Conservation (phyloP, 106 monocot genomes). For the Dioscorea zingiberensis region DNA sequence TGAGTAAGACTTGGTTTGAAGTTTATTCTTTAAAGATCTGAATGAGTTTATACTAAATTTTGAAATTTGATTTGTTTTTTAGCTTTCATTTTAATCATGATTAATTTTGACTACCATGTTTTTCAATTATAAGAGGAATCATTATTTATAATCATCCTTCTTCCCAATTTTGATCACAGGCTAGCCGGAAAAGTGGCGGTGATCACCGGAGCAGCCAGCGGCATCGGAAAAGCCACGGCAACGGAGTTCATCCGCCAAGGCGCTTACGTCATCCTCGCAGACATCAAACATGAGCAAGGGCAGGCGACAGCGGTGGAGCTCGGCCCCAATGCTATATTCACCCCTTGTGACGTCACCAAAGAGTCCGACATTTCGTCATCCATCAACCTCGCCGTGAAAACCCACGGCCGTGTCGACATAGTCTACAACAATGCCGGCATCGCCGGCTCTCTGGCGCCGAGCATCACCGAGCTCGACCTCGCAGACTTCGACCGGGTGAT, state of each 20-base stretch:
- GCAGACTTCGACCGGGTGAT: slow-evolving; percentile 43
- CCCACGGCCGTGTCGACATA: slow-evolving; percentile 45
- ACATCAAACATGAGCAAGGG: slow-evolving; percentile 31
- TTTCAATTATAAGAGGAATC: too few relatives aligned
- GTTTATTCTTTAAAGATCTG: too few relatives aligned
- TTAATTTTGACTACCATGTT: too few relatives aligned
- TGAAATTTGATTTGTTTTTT: too few relatives aligned
- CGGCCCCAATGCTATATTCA: slow-evolving; percentile 32
- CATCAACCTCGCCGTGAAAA: slow-evolving; percentile 27
- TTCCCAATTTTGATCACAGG: too few relatives aligned
- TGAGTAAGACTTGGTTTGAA: too few relatives aligned
- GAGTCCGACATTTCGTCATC: slow-evolving; percentile 32
- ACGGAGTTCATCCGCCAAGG: slow-evolving; percentile 43
- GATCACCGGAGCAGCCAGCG: slow-evolving; percentile 57
- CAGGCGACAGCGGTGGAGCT: slow-evolving; percentile 19
- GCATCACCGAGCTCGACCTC: slow-evolving; percentile 25
- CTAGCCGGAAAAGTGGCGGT: slow-evolving; percentile 39
- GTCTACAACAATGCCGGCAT: slow-evolving; percentile 54
- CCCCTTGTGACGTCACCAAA: slow-evolving; percentile 41
- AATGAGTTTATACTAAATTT: too few relatives aligned
- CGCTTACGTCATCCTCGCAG: slow-evolving; percentile 38
- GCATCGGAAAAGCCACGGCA: slow-evolving; percentile 47
- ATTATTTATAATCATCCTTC: too few relatives aligned
- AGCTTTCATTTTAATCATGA: too few relatives aligned
- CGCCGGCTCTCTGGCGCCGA: slow-evolving; percentile 16